Conservation (phyloP, 2,329 filamentous ascomycete genomes). For the Didymella glomerata region DNA sequence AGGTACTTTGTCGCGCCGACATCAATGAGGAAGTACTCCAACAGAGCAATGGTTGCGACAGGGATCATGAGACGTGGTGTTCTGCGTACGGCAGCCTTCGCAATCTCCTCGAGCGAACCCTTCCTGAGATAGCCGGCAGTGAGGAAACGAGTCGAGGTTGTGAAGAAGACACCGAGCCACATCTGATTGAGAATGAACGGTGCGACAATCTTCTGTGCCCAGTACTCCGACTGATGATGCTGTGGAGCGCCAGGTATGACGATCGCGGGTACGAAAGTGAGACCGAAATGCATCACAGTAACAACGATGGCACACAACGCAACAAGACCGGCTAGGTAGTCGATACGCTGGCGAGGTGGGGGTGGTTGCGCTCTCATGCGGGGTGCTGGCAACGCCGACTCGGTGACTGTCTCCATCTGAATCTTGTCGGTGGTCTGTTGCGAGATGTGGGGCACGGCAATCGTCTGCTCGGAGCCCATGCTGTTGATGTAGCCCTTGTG, state of each 20-base stretch:
- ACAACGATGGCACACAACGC: constrained; percentile 56
- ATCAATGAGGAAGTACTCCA: constrained; percentile 60
- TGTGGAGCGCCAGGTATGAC: constrained; percentile 47
- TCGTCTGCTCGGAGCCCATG: constrained; percentile 30
- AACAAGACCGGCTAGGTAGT: constrained; percentile 59
- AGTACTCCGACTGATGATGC: constrained; percentile 54
- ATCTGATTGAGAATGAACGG: constrained; percentile 58
- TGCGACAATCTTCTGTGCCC: constrained; percentile 54
- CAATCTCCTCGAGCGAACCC: constrained; percentile 55
- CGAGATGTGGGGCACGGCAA: constrained; percentile 13
- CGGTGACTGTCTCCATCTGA: constrained; percentile 41
- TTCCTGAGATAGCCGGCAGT: constrained; percentile 54
- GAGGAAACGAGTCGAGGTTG: constrained; percentile 59
- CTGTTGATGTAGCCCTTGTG: constrained; percentile 11
- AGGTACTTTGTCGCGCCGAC: constrained; percentile 55
- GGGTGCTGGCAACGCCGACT: constrained; percentile 41
- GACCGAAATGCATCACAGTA: constrained; percentile 55
- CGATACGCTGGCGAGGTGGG: constrained; percentile 48
- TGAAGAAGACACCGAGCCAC: constrained; percentile 61
- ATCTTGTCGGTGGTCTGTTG: constrained; percentile 34
- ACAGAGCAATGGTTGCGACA: constrained; percentile 52
- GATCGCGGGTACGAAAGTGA: constrained; percentile 54
- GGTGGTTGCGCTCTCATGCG: constrained; percentile 41
- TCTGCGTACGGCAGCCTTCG: constrained; percentile 56
- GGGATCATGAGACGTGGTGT: constrained; percentile 59